Percentiles rank a stretch among this genome's conserved stretches.
Evolutionary conservation across 2,329 filamentous ascomycete species (phyloP).

Genomic region (Tolypocladium sp.): DNA sequence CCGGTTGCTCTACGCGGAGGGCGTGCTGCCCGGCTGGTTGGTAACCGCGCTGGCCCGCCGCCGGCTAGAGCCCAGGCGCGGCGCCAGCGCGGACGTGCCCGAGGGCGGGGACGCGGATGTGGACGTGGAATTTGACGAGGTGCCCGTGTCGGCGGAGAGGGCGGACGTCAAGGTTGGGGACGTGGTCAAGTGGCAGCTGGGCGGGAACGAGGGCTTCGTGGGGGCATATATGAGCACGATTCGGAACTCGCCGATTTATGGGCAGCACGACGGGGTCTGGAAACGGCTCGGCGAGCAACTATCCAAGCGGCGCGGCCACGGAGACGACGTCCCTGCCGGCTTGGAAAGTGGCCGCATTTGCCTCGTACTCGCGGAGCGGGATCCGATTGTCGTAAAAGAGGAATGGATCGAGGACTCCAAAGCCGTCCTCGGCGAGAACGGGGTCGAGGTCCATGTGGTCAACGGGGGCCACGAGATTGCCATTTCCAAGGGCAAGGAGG

Average conservation of each 20-base stretch:
- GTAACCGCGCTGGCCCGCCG: constrained; percentile 42
- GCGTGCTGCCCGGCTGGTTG: constrained; percentile 49
- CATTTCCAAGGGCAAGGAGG: constrained; percentile 48
- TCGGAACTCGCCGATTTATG: constrained; percentile 59
- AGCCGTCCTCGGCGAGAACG: constrained; percentile 46
- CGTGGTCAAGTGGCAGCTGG: constrained; percentile 62
- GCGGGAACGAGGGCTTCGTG: constrained; percentile 57
- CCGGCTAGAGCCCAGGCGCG: constrained; percentile 35
- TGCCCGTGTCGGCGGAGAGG: constrained; percentile 41
- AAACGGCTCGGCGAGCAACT: constrained; percentile 41
- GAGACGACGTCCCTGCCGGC: constrained; percentile 22
- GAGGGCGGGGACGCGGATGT: constrained; percentile 29
- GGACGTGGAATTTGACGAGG: constrained; percentile 35
- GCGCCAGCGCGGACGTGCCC: constrained; percentile 24
- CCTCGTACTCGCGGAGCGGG: constrained; percentile 55
- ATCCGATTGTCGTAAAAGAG: constrained; percentile 56
- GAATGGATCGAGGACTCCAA: constrained; percentile 55
- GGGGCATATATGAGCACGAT: constrained; percentile 63
- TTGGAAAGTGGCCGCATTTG: constrained; percentile 43
- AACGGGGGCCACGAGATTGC: constrained; percentile 63
- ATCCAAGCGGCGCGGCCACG: constrained; percentile 22
- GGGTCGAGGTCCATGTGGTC: constrained; percentile 44
- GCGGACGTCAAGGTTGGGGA: constrained; percentile 43
- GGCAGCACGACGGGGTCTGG: constrained; percentile 51
- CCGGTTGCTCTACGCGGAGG: constrained; percentile 52